Conservation (phyloP, 805 yeast species). For the Lipomyces kockii region DNA sequence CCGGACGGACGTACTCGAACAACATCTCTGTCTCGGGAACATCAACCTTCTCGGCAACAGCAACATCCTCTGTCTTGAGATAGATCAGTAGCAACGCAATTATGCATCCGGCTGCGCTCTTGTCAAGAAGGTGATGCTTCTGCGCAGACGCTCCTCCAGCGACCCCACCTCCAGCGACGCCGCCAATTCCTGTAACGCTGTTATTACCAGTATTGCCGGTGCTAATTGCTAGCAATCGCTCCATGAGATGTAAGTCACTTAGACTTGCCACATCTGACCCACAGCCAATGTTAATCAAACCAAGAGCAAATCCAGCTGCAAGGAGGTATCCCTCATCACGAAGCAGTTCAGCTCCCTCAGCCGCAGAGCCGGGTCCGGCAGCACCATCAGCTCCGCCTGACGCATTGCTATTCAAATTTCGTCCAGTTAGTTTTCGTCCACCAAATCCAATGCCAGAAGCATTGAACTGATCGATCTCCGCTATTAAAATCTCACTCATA, state of each 20-base stretch:
- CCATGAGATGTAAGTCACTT: conserved; percentile 67
- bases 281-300: conserved; percentile 78
- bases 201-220: conserved; percentile 44
- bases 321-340: conserved; percentile 76
- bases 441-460: conserved; percentile 24
- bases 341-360: conserved; percentile 8
- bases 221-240: conserved; percentile 61
- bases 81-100: conserved; percentile 76
- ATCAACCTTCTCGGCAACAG: conserved; percentile 63
- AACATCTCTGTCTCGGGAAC: conserved; percentile 64
- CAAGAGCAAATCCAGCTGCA: conserved; percentile 88
- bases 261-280: conserved; percentile 65
- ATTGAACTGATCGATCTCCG: conserved; percentile 56
- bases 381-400: conserved; percentile 38
- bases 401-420: not conserved
- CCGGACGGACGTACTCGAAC: conserved; percentile 78
- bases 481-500: conserved; percentile 77
- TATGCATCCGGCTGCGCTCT: conserved; percentile 71
- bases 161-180: conserved; percentile 24
- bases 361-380: conserved; percentile 45
- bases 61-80: conserved; percentile 63
- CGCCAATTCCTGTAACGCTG: conserved; percentile 11
- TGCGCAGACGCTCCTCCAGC: conserved; percentile 61
- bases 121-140: conserved; percentile 60
- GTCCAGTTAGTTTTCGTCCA: not conserved